Evolutionary conservation across 73 alveolate species (phyloP).

Genomic region (Stentor roeselii): DNA sequence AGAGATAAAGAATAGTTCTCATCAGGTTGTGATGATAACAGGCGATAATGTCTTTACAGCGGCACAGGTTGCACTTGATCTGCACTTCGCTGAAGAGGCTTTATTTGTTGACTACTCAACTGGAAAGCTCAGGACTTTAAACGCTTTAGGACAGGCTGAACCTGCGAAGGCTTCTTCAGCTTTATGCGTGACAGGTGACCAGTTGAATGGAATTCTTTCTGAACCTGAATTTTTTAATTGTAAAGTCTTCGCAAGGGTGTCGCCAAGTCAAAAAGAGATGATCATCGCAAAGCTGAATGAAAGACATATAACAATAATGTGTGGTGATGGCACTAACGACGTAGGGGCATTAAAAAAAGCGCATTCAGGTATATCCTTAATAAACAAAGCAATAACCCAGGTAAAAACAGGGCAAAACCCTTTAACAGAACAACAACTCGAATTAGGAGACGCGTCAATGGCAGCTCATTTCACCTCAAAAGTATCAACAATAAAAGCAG

Average conservation of each 20-base stretch:
- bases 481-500: slow-evolving; percentile 78
- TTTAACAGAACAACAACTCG: slow-evolving; percentile 31
- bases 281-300: slow-evolving; percentile 77
- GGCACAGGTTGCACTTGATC: slow-evolving; percentile 76
- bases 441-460: slow-evolving; percentile 92
- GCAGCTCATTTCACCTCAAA: slow-evolving; percentile 98
- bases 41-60: slow-evolving; percentile 97
- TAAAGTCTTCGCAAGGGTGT: slow-evolving; percentile 85
- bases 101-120: slow-evolving; percentile 20
- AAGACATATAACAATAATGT: slow-evolving; percentile 89
- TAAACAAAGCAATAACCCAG: slow-evolving; percentile 35
- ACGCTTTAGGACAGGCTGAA: slow-evolving; percentile 35
- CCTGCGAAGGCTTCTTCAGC: not conserved
- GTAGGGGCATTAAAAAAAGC: slow-evolving; percentile 95
- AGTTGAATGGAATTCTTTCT: slow-evolving; percentile 43
- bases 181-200: slow-evolving; percentile 74
- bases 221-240: slow-evolving; percentile 38
- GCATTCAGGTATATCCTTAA: slow-evolving; percentile 89
- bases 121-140: slow-evolving; percentile 48
- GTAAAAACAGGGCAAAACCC: slow-evolving; percentile 26
- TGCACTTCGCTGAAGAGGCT: slow-evolving; percentile 46
- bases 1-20: slow-evolving; percentile 66
- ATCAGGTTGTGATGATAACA: slow-evolving; percentile 83
- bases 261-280: slow-evolving; percentile 90
- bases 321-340: slow-evolving; percentile 99